phyloP scores from a whole-genome alignment of 2,329 filamentous ascomycete genomes.

The Botryotinia calthae region DNA sequence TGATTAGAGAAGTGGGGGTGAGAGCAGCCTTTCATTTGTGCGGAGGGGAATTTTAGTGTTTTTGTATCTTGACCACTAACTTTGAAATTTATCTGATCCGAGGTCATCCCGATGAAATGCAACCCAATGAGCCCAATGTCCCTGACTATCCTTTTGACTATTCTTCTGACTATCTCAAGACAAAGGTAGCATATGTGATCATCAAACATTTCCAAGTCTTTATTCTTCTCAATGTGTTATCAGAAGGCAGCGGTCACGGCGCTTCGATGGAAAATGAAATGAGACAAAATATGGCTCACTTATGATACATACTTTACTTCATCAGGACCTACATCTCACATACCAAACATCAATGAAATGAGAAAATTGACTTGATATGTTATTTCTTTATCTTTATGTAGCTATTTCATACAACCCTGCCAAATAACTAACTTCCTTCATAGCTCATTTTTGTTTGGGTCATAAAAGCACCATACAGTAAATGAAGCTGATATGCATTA shows the following conservation, averaged over 20 bases:
- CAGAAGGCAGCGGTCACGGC: neutral
- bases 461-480: neutral
- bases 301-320: neutral
- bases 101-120: neutral
- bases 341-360: neutral
- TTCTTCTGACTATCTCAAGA: neutral
- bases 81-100: neutral
- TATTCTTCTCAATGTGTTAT: neutral
- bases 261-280: neutral
- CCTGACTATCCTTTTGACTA: neutral
- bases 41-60: neutral
- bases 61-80: neutral
- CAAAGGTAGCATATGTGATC: neutral
- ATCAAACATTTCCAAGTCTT: neutral
- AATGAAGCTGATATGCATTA: constrained; percentile 13
- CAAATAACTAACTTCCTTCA: constrained; percentile 2
- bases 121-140: constrained; percentile 8
- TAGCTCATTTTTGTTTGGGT: neutral
- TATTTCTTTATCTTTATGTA: neutral
- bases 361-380: constrained; percentile 8
- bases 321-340: neutral
- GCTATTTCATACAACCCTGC: constrained; percentile 7
- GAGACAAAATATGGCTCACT: neutral
- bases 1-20: neutral
- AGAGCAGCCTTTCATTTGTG: neutral